These are phyloP conservation scores for Diplodia intermedia DNA, from an alignment of 2,329 filamentous ascomycete genomes.

Conservation along the genomic window DNA sequence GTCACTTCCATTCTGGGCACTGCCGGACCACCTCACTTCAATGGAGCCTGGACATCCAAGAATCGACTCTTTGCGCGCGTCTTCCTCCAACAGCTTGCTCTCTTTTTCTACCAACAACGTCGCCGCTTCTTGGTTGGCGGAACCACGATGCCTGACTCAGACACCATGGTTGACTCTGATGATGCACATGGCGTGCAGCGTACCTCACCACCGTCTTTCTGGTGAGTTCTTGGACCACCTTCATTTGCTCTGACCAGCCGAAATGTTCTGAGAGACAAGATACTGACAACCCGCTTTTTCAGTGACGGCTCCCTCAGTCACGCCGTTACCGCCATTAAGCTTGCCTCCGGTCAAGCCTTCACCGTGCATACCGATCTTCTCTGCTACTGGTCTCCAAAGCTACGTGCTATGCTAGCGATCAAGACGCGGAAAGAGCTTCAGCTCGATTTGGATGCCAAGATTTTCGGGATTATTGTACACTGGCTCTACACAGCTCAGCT, in stretches of 20 bases:
- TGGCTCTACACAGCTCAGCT: not conserved
- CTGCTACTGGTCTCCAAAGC: slow-evolving; percentile 1
- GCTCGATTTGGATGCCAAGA: not conserved
- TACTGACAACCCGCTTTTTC: not conserved
- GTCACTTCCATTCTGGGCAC: too few relatives aligned
- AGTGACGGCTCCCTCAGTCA: not conserved
- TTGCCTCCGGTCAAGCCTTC: not conserved
- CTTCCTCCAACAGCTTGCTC: too few relatives aligned
- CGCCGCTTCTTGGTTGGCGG: too few relatives aligned
- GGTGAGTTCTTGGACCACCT: not conserved
- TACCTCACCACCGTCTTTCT: not conserved
- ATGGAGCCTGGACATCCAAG: too few relatives aligned
- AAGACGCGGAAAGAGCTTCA: not conserved
- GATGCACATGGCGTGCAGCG: not conserved
- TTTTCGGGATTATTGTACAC: not conserved
- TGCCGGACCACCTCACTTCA: too few relatives aligned
- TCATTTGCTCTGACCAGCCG: too few relatives aligned
- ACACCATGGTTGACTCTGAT: too few relatives aligned
- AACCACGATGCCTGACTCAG: not conserved
- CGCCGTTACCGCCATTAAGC: not conserved
- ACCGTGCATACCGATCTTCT: slow-evolving; percentile 1
- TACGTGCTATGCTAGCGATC: not conserved
- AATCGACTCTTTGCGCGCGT: too few relatives aligned
- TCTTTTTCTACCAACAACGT: too few relatives aligned
- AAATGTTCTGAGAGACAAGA: not conserved